Evolutionary conservation across 2,329 filamentous ascomycete species (phyloP), one percentile per base, ranked within the genome.

Genomic region (Curvularia sp.): DNA sequence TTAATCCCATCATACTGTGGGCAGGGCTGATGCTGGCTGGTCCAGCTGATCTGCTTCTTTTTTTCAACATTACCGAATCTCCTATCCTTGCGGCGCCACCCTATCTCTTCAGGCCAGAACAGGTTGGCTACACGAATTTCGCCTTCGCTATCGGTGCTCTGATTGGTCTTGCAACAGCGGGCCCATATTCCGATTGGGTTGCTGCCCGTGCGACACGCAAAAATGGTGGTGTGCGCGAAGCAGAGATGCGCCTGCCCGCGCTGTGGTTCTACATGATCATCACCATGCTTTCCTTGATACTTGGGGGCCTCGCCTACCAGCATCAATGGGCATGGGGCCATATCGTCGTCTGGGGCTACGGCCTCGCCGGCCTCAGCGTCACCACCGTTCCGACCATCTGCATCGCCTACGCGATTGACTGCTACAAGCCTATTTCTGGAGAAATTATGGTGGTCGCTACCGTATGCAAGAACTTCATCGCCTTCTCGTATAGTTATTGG

Each of bases 101-200:
- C 0, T 84, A 84, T 62, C 66, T 71, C 30, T 83, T 82, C 73
- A 74, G 56, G 5, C 72, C 80, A 1, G 68, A 74, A 9, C 68
- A 77, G 30, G 80, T 84, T 30, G 82, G 82, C 2, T 82, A 83
- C 55, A 80, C 80, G 27, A 84, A 84, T 64, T 81, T 75, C 28
- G 72, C 72, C 0, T 74, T 75, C 41, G 71, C 85, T 0, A 67
- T 83, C n/a, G 84, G 85, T 2, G 82, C 80, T 0, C 64, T 84
- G 6, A 80, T 87, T 42, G 85, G 85, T 2, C 74, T 87, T 5
- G 73, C 78, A 0, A 85, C 84, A 1, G 83, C 84, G 7, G 85
- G 85, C 0, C 82, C 82, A 0, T 76, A 86, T 13, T 83, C 80
- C 9, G 85, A 87, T 66, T 86, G 83, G 83, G 76, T 87, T 28